Evolutionary conservation across 2,329 filamentous ascomycete species (phyloP), one percentile per base, ranked within the genome.

Genomic region (Stemphylium vesicarium): DNA sequence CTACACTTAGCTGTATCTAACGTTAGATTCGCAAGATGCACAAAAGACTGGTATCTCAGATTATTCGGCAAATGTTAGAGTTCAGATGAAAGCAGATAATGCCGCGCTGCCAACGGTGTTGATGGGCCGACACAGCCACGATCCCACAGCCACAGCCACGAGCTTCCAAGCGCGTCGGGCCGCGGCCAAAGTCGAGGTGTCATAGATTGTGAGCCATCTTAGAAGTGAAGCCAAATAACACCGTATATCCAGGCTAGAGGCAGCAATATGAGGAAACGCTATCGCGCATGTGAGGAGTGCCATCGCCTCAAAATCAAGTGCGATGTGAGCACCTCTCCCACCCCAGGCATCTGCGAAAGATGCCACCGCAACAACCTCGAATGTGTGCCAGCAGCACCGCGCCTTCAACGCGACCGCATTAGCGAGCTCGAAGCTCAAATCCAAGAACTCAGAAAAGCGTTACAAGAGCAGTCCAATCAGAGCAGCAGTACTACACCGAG

Each of bases 281-380:
- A 51, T 46, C 62, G 67, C 39, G 67, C 67, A 43, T 70, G 67
- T 53, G 63, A 69, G 60, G 66, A 64, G 49, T 70, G 67, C 47
- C 67, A 70, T 47, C 63, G 65, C 18, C 57, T 70, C 13, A 70
- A 70, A 50, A 70, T 70, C 52, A 70, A 69, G 43, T 70, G 67
- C 56, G 65, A 69, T 45, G 52, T 68, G 13, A 67, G 47, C 57
- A 55, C 57, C 16, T 50, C 48, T 6, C 35, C 50, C 22, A 60
- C 48, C 40, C 56, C 48, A 15, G 42, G 52, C 18, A 41, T 40
- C 26, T 70, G 67, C 55, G 66, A 68, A 33, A 50, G 67, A 18
- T 70, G 66, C 54, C 63, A 22, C 50, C 67, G 67, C 38, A 64
- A 67, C 35, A 57, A 57, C 38, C 33, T 68, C 20, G 53, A 63